Percentiles rank a stretch among this genome's conserved stretches.
phyloP scores from a whole-genome alignment of 495 filamentous ascomycete species.

The Trichoderma orchidacearum region DNA sequence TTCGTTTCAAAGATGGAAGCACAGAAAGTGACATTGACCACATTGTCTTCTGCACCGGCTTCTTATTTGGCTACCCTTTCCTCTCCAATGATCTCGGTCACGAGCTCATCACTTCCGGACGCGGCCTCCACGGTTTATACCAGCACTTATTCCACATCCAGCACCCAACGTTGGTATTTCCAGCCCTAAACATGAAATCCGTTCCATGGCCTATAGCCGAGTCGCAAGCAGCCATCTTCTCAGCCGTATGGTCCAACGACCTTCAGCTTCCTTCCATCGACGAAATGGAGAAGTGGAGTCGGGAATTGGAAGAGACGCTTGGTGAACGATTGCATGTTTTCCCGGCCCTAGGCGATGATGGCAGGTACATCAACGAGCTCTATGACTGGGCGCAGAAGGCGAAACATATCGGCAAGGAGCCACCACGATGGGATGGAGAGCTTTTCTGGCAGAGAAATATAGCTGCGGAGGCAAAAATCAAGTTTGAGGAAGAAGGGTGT shows the following conservation, averaged over 20 bases:
- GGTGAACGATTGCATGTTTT: slow-evolving; percentile 43
- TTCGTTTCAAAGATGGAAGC: slow-evolving; percentile 24
- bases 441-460: slow-evolving; percentile 44
- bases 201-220: slow-evolving; percentile 74
- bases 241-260: slow-evolving; percentile 58
- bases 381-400: slow-evolving; percentile 46
- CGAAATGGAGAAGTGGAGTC: slow-evolving; percentile 53
- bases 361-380: slow-evolving; percentile 61
- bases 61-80: slow-evolving; percentile 60
- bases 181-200: slow-evolving; percentile 61
- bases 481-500: slow-evolving; percentile 26
- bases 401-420: slow-evolving; percentile 37
- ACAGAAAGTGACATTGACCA: slow-evolving; percentile 49
- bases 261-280: slow-evolving; percentile 44
- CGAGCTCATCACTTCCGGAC: slow-evolving; percentile 50
- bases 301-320: slow-evolving; percentile 12
- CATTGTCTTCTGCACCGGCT: slow-evolving; percentile 63
- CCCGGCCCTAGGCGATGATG: slow-evolving; percentile 39
- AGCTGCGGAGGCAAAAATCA: slow-evolving; percentile 27
- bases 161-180: slow-evolving; percentile 67
- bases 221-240: slow-evolving; percentile 63
- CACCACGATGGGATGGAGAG: slow-evolving; percentile 52
- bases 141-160: slow-evolving; percentile 64
- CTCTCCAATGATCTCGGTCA: slow-evolving; percentile 39
- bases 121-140: slow-evolving; percentile 53